Evolutionary conservation across 2,329 filamentous ascomycete genomes (phyloP), one percentile per base, ranked within the genome.

Genomic region (Cercospora janseana): DNA sequence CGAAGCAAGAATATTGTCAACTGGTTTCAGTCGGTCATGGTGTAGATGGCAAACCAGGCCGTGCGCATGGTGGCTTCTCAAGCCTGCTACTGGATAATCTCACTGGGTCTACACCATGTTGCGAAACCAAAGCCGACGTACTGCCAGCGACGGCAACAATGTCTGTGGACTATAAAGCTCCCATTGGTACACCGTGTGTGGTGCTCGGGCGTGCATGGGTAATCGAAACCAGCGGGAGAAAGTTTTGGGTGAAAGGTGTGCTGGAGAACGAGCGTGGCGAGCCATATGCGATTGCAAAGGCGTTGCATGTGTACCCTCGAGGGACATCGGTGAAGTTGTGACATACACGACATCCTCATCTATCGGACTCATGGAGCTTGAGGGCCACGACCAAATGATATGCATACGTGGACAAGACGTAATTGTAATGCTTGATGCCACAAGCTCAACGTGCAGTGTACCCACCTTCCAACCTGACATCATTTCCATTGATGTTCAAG

Each of bases 401-500:
- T n/a, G n/a, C n/a, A n/a, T n/a, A n/a, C n/a, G n/a, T n/a, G n/a
- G n/a, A n/a, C n/a, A n/a, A n/a, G n/a, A n/a, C n/a, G n/a, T n/a
- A n/a, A n/a, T n/a, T n/a, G n/a, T n/a, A n/a, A n/a, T n/a, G n/a
- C n/a, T n/a, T n/a, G n/a, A n/a, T n/a, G n/a, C n/a, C n/a, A n/a
- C n/a, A n/a, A n/a, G n/a, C n/a, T 40, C 52, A 63, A 20, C 53
- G 44, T 13, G 53, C 50, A 7, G 63, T 65, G 35, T 59, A 67
- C 4, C 63, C 63, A 3, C 64, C 64, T 55, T 67, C 70, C 45
- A 70, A 62, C 27, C 62, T 61, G 9, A 72, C 52, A 29, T 72
- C 69, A 52, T 65, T 65, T 6, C 70, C 70, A 41, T 65, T 72
- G 31, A 66, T 57, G 59, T 69, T 71, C 43, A 62, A 46, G 9